These are phyloP conservation scores for Nakazawaea laoshanensis DNA, from an alignment of 805 yeast species.

Conservation along the genomic window DNA sequence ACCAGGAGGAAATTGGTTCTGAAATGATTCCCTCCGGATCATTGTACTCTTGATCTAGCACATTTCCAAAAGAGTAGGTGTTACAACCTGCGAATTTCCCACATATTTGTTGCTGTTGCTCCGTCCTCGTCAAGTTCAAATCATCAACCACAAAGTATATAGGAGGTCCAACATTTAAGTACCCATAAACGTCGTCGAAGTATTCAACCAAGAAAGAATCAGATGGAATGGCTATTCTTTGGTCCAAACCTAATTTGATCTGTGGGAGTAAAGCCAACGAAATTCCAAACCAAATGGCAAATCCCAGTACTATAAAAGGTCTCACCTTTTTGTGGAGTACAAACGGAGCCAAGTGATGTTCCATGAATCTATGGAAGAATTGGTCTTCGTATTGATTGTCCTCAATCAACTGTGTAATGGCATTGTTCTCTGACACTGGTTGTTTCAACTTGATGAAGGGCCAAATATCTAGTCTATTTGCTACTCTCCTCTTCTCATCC, in stretches of 20 bases:
- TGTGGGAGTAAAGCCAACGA: constrained; percentile 65
- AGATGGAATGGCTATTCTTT: constrained; percentile 76
- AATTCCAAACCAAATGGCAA: constrained; percentile 55
- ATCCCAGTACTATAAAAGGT: constrained; percentile 41
- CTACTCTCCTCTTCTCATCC: constrained; percentile 56
- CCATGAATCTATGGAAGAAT: constrained; percentile 32
- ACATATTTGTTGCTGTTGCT: constrained; percentile 67
- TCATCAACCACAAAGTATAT: constrained; percentile 74
- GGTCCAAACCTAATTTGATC: constrained; percentile 78
- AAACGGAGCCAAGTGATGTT: constrained; percentile 48
- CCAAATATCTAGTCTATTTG: constrained; percentile 48
- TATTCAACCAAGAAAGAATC: constrained; percentile 78
- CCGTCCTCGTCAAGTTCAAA: constrained; percentile 51
- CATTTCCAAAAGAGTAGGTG: constrained; percentile 67
- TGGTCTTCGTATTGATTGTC: constrained; percentile 15
- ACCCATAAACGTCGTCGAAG: constrained; percentile 65
- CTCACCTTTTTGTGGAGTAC: constrained; percentile 40
- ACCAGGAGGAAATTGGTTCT: constrained; percentile 87
- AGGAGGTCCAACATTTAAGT: constrained; percentile 87
- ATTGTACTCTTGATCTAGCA: constrained; percentile 77
- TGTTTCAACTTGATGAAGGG: constrained; percentile 38
- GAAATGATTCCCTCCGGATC: constrained; percentile 61
- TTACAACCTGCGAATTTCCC: constrained; percentile 85
- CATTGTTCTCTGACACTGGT: constrained; percentile 3
- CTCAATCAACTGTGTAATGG: constrained; percentile 14